Conservation (phyloP, 805 yeast species). For the Candida alai region DNA sequence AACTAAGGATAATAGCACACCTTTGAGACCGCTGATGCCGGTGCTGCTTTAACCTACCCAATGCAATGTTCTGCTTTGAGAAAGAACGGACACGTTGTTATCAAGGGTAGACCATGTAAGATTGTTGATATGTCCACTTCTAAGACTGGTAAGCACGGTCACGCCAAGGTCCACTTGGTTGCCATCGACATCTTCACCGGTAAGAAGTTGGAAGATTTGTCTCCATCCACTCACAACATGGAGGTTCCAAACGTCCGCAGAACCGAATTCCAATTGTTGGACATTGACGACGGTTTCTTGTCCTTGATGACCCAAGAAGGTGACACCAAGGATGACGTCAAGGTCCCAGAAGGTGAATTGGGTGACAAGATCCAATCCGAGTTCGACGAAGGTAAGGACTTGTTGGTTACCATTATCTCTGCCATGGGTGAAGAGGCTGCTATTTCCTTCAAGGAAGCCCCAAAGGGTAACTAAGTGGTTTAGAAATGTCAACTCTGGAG, state of each 20-base stretch:
- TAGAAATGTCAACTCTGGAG: no score
- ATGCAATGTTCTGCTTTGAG: constrained; percentile 99
- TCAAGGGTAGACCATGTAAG: constrained; percentile 99
- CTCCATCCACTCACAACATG: constrained; percentile 99
- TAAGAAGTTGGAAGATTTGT: constrained; percentile 99
- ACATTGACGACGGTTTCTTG: constrained; percentile 97
- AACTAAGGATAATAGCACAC: constrained; percentile 56
- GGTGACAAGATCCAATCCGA: constrained; percentile 91
- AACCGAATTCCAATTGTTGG: constrained; percentile 94
- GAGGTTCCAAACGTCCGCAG: constrained; percentile 97
- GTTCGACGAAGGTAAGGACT: constrained; percentile 97
- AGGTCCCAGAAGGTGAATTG: constrained; percentile 95
- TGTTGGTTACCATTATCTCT: constrained; percentile 91
- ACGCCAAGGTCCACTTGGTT: constrained; percentile 99
- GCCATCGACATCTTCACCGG: constrained; percentile 98
- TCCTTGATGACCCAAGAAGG: constrained; percentile 96
- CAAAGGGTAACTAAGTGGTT: constrained; percentile 43
- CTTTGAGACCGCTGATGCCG: constrained; percentile 98
- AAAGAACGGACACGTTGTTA: constrained; percentile 98
- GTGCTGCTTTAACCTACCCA: constrained; percentile 98
- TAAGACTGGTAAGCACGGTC: constrained; percentile 99
- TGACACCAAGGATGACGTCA: constrained; percentile 98
- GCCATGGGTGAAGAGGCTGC: constrained; percentile 99
- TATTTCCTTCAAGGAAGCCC: constrained; percentile 97
- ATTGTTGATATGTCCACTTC: constrained; percentile 99